Conservation (phyloP, 768 basidiomycete species). For the Phylloporus arenicola region DNA sequence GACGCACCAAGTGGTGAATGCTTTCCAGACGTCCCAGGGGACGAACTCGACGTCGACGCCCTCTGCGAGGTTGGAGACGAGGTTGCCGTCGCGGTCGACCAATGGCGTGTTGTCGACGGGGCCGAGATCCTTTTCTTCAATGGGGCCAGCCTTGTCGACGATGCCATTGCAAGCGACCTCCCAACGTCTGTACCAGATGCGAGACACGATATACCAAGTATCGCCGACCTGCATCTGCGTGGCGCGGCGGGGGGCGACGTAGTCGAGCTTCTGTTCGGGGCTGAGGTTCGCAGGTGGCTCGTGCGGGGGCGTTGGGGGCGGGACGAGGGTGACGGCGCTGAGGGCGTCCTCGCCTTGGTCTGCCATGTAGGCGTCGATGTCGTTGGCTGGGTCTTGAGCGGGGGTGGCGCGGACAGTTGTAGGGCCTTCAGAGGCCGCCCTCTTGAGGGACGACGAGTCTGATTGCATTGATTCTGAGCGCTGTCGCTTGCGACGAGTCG, state of each 20-base stretch:
- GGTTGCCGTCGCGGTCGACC: conserved; percentile 47
- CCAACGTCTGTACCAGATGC: conserved; percentile 74
- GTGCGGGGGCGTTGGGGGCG: conserved; percentile 25
- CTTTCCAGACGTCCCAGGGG: conserved; percentile 65
- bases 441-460: conserved; percentile 71
- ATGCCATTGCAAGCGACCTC: conserved; percentile 64
- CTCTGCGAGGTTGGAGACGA: conserved; percentile 46
- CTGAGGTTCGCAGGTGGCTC: conserved; percentile 25
- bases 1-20: conserved; percentile 54
- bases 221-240: conserved; percentile 57
- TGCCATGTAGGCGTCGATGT: conserved; percentile 67
- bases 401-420: conserved; percentile 17
- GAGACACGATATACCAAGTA: conserved; percentile 73
- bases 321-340: conserved; percentile 15
- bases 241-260: conserved; percentile 44
- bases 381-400: conserved; percentile 39
- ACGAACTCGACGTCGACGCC: conserved; percentile 71
- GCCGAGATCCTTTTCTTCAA: conserved; percentile 60
- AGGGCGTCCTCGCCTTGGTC: conserved; percentile 44
- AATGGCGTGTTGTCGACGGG: conserved; percentile 73
- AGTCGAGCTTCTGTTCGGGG: conserved; percentile 43
- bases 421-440: conserved; percentile 66
- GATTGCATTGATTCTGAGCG: conserved; percentile 75
- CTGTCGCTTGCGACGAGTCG: conserved; percentile 55
- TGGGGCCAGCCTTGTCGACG: conserved; percentile 59